Percentiles rank a stretch among this genome's conserved stretches.
phyloP scores from a whole-genome alignment of 164 flowering plant genomes.

The Annona squamosa region DNA sequence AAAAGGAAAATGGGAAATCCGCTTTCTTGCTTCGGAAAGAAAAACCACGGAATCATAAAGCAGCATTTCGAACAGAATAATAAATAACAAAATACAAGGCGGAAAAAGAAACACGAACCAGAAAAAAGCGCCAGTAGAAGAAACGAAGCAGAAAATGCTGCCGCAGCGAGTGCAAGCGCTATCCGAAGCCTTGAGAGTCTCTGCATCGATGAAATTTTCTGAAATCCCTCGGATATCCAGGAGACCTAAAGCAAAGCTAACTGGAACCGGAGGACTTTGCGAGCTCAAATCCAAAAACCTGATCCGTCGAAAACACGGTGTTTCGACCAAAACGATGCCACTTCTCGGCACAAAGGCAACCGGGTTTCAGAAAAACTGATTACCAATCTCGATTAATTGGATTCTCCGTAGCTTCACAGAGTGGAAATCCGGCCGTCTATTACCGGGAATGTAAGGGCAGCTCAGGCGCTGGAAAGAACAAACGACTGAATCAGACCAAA shows the following conservation, averaged over 20 bases:
- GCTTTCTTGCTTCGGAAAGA: slow-evolving; percentile 4
- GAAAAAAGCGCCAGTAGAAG: slow-evolving; percentile 8
- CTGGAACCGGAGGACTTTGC: neutral
- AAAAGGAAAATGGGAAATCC: neutral
- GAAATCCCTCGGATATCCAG: neutral
- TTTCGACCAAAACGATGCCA: neutral
- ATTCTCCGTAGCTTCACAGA: neutral
- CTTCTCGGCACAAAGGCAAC: neutral
- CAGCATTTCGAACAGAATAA: neutral
- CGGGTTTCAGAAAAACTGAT: neutral
- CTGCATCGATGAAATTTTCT: slow-evolving; percentile 6
- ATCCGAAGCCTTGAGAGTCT: slow-evolving; percentile 8
- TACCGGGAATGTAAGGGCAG: neutral
- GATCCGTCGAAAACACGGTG: neutral
- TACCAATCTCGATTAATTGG: neutral
- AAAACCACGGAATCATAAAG: neutral
- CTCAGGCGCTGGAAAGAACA: neutral
- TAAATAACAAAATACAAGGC: neutral
- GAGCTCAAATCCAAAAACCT: neutral
- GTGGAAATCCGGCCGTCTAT: neutral
- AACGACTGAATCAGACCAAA: neutral
- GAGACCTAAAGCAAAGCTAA: neutral
- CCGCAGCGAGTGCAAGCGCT: slow-evolving; percentile 4
- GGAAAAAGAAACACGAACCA: slow-evolving; percentile 6
- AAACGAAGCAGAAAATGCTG: slow-evolving; percentile 2